Evolutionary conservation across 441 rosid species (phyloP), one percentile per base, ranked within the genome.

Genomic region (Hura crepitans): DNA sequence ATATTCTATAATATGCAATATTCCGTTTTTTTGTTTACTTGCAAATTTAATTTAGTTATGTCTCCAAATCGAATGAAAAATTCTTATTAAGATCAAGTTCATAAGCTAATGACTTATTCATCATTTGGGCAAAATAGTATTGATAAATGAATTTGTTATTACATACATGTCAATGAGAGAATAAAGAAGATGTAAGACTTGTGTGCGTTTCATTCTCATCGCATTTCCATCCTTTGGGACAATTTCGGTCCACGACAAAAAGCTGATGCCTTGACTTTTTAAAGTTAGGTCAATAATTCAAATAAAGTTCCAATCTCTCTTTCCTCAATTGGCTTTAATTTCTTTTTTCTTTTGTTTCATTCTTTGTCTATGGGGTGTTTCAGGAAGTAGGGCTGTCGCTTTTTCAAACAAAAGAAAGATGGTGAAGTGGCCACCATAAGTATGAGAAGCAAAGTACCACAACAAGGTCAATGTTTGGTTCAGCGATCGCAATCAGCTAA

Each of bases 241-340:
- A 53, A 11, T 42, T 68, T 42, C 25, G 53, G 70, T 23, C 27
- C 27, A 27, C 42, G 33, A 23, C 3, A 68, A 68, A n/a, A 68
- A 55, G 71, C 62, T 68, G 64, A 2, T 56, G 35, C 65, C 50
- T 69, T 45, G 65, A 57, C 72, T n/a, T 69, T 13, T 69, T 43
- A 57, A 57, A 55, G 71, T 68, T 42, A 68, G 71, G 63, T 55
- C 63, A 68, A 68, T 56, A 68, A 55, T 68, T 68, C 53, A 68
- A 37, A 25, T n/a, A 66, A 66, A 66, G 33, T 53, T 31, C 43
- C 12, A 35, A 35, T 31, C 30, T 46, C 18, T 53, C 25, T 49
- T 54, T 33, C 23, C 27, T 49, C 27, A 20, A 25, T 61, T 9
- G 13, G 64, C 13, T 20, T 61, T 9, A 4, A 8, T 39, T 51